These are phyloP conservation scores for Debaryomycetaceae sp. DNA, from an alignment of 1,139 yeast genomes.

Conservation along the genomic window DNA sequence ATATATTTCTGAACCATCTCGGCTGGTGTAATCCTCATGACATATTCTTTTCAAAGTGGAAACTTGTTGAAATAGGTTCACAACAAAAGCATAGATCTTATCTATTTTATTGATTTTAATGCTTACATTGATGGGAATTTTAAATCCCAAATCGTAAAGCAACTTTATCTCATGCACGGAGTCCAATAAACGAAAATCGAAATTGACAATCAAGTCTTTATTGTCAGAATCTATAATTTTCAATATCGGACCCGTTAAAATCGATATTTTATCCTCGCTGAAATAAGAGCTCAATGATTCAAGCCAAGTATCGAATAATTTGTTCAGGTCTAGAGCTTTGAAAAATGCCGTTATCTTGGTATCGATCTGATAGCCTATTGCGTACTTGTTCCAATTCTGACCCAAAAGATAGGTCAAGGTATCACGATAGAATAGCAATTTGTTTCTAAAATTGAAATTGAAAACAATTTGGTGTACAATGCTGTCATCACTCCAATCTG, in stretches of 20 bases:
- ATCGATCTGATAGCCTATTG: constrained; percentile 66
- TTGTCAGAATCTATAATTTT: constrained; percentile 15
- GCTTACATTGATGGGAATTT: constrained; percentile 45
- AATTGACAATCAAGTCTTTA: constrained; percentile 38
- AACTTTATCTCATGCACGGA: constrained; percentile 54
- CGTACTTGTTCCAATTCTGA: constrained; percentile 67
- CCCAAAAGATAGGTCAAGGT: constrained; percentile 48
- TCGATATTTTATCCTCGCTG: constrained; percentile 8
- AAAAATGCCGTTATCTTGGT: constrained; percentile 46
- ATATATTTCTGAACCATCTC: constrained; percentile 28
- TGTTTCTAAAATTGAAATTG: constrained; percentile 19
- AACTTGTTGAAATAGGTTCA: constrained; percentile 47
- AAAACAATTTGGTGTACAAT: constrained; percentile 14
- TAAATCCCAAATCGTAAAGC: constrained; percentile 50
- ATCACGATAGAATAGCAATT: constrained; percentile 18
- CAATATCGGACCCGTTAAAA: constrained; percentile 37
- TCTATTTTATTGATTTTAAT: constrained; percentile 42
- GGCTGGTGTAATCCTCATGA: constrained; percentile 12
- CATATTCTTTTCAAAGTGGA: constrained; percentile 26
- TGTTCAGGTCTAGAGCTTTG: constrained; percentile 42
- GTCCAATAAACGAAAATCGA: constrained; percentile 44
- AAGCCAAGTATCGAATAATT: constrained; percentile 49
- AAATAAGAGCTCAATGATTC: constrained; percentile 10
- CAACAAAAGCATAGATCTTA: constrained; percentile 57
- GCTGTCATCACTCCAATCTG: neutral